Evolutionary conservation across 2,329 filamentous ascomycete genomes (phyloP).

Genomic region (Ophiobolus disseminans): DNA sequence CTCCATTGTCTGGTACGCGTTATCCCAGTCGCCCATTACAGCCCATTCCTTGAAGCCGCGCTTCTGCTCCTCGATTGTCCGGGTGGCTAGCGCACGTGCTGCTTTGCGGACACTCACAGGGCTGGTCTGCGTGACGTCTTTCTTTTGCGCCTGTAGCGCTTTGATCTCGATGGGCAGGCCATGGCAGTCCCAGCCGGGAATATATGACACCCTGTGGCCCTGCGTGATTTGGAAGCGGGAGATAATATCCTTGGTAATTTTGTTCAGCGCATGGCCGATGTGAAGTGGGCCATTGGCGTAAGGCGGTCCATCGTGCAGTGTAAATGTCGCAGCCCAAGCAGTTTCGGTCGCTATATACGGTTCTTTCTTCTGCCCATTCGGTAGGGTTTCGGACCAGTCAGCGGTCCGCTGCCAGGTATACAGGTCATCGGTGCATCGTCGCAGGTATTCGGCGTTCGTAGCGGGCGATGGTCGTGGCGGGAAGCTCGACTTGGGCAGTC

Average conservation of each 20-base stretch:
- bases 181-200: conserved; percentile 98
- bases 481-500: conserved; percentile 58
- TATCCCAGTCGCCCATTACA: conserved; percentile 82
- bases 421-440: conserved; percentile 82
- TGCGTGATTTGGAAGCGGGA: conserved; percentile 79
- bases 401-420: conserved; percentile 80
- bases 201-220: conserved; percentile 78
- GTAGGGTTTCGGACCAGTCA: conserved; percentile 33
- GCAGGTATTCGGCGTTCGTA: conserved; percentile 62
- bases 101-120: conserved; percentile 67
- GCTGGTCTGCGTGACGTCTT: conserved; percentile 46
- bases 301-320: conserved; percentile 93
- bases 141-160: conserved; percentile 70
- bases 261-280: conserved; percentile 94
- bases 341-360: no score
- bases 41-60: conserved; percentile 74
- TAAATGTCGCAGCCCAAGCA: conserved; percentile 72
- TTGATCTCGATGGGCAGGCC: conserved; percentile 97
- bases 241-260: conserved; percentile 95
- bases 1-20: conserved; percentile 81
- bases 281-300: conserved; percentile 95
- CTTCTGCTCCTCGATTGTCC: conserved; percentile 76
- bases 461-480: conserved; percentile 53
- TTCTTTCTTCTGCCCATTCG: no score
- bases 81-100: conserved; percentile 70